Conservation (phyloP, 441 rosid species). For the Isatis lusitanica region DNA sequence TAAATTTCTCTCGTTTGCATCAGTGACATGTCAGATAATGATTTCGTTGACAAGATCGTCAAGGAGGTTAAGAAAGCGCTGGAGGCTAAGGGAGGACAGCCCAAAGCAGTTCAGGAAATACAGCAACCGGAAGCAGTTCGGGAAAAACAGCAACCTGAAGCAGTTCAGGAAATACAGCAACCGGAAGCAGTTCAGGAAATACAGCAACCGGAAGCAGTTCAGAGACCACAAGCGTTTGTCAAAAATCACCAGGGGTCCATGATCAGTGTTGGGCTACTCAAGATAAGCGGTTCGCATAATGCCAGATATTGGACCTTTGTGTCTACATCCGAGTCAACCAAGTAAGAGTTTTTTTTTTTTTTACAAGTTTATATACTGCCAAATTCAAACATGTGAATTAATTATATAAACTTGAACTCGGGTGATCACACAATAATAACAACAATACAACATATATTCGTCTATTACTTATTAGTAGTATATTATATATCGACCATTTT, state of each 20-base stretch:
- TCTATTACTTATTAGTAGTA: no score
- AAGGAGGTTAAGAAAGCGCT: background rate
- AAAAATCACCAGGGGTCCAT: background rate
- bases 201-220: background rate
- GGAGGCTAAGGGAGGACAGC: background rate
- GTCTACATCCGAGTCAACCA: slow-evolving; percentile 12
- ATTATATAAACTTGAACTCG: background rate
- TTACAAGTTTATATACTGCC: background rate
- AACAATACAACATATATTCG: no score
- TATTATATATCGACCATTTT: no score
- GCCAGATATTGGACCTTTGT: slow-evolving; percentile 5
- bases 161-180: background rate
- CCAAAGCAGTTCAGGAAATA: no score
- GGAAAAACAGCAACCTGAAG: background rate
- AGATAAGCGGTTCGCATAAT: background rate
- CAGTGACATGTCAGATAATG: no score
- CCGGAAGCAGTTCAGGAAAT: background rate
- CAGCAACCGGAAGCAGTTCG: no score
- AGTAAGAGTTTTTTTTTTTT: slow-evolving; percentile 6
- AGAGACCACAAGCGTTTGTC: background rate
- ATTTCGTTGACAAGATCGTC: no score
- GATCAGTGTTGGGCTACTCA: background rate
- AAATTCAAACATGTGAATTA: no score
- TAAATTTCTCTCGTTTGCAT: no score
- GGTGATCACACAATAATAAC: background rate